Percentiles rank a stretch among this genome's conserved stretches.
These are phyloP conservation scores for Amphichorda felina DNA, from an alignment of 2,329 filamentous ascomycete species.

Conservation along the genomic window DNA sequence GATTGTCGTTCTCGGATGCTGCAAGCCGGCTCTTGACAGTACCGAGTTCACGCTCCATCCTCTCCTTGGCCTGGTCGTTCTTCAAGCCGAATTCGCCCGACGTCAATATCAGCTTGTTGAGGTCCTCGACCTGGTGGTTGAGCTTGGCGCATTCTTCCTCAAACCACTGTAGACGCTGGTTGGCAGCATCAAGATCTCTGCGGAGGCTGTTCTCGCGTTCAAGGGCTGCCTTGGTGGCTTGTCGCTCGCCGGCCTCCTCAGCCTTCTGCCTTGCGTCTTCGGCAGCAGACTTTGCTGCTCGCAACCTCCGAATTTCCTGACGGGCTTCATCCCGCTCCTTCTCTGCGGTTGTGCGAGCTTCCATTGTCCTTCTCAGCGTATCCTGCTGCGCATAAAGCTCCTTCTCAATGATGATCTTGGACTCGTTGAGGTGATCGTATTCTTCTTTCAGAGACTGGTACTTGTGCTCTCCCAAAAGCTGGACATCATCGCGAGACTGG, in stretches of 20 bases:
- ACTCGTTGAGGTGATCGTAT: constrained; percentile 76
- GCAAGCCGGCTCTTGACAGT: constrained; percentile 82
- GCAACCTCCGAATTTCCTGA: constrained; percentile 68
- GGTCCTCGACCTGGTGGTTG: constrained; percentile 67
- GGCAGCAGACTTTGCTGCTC: constrained; percentile 71
- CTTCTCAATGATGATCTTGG: constrained; percentile 96
- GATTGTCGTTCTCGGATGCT: constrained; percentile 94
- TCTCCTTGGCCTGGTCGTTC: constrained; percentile 89
- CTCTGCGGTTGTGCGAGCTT: constrained; percentile 69
- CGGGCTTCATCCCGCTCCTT: constrained; percentile 84
- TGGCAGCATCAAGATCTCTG: constrained; percentile 70
- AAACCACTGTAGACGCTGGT: constrained; percentile 64
- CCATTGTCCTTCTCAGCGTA: constrained; percentile 72
- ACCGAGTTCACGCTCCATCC: constrained; percentile 79
- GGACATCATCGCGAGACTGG: constrained; percentile 88
- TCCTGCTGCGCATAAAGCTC: constrained; percentile 96
- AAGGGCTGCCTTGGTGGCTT: constrained; percentile 62
- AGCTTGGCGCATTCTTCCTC: constrained; percentile 70
- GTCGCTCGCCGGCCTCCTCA: constrained; percentile 69
- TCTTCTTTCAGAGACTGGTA: constrained; percentile 73
- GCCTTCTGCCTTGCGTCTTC: constrained; percentile 79
- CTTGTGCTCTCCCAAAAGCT: constrained; percentile 83
- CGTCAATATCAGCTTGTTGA: constrained; percentile 78
- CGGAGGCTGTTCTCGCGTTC: constrained; percentile 70
- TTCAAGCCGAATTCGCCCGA: constrained; percentile 82